A percentile compares a stretch with the other conserved stretches of the same genome.
These are phyloP conservation scores for Torulaspora globosa DNA, from an alignment of 1,139 yeast species.

Conservation along the genomic window DNA sequence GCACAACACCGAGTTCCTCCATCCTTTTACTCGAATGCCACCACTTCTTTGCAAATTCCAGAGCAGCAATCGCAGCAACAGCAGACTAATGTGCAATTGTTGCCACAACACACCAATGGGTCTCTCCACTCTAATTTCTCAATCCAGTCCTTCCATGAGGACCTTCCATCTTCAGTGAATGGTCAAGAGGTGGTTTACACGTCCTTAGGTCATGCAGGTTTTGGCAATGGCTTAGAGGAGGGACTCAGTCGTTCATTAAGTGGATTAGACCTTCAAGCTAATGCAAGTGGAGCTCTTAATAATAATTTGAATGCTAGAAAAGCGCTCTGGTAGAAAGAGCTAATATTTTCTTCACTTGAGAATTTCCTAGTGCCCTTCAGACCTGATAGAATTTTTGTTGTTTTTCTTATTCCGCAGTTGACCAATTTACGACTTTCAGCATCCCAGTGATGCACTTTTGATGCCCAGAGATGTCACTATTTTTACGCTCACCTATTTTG, in stretches of 20 bases:
- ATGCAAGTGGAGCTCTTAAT: conserved; percentile 11
- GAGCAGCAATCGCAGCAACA: conserved; percentile 14
- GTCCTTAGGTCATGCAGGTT: conserved; percentile 18
- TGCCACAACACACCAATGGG: conserved; percentile 37
- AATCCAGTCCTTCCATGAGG: conserved; percentile 33
- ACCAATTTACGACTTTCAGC: conserved; percentile 11
- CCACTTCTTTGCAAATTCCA: conserved; percentile 10
- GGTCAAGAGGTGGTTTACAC: conserved; percentile 21
- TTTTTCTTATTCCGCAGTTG: conserved; percentile 2
- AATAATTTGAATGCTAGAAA: conserved; percentile 12
- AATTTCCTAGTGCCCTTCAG: neutral
- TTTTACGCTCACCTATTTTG: conserved; percentile 9
- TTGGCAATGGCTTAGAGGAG: conserved; percentile 30
- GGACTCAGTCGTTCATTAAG: conserved; percentile 35
- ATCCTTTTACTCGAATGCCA: conserved; percentile 23
- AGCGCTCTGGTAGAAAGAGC: conserved; percentile 14
- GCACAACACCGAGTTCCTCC: conserved; percentile 22
- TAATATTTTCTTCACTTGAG: neutral
- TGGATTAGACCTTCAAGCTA: conserved; percentile 32
- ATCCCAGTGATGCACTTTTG: conserved; percentile 14
- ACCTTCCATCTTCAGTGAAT: conserved; percentile 15
- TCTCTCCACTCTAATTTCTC: conserved; percentile 36
- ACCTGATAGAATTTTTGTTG: conserved; percentile 12
- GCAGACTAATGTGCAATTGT: conserved; percentile 16
- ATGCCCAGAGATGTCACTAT: conserved; percentile 10